phyloP scores from a whole-genome alignment of 345 rosid species.

The Turritis glabra region DNA sequence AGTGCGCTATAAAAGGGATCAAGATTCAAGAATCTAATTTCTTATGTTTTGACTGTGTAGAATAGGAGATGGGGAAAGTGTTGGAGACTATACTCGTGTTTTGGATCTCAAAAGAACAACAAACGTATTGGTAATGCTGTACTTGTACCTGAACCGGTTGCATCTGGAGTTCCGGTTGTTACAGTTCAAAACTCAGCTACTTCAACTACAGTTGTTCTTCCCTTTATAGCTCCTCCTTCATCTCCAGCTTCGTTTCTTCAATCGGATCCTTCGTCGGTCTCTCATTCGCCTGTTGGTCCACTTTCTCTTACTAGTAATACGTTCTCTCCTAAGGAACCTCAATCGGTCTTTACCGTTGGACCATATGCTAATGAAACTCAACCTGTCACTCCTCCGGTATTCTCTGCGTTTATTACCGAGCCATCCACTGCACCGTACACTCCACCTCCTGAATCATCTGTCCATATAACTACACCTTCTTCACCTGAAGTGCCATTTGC shows the following conservation, averaged over 20 bases:
- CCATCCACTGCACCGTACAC: conserved; percentile 94
- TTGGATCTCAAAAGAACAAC: conserved; percentile 68
- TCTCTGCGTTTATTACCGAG: conserved; percentile 87
- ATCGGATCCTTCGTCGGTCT: conserved; percentile 78
- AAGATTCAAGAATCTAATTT: conserved; percentile 10
- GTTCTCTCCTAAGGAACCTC: conserved; percentile 66
- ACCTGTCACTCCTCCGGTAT: conserved; percentile 88
- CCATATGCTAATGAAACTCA: conserved; percentile 98
- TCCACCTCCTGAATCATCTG: conserved; percentile 88
- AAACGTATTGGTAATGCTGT: conserved; percentile 87
- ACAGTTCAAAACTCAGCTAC: conserved; percentile 45
- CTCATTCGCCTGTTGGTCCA: conserved; percentile 73
- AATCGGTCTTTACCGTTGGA: conserved; percentile 74
- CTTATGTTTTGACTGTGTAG: conserved; percentile 42
- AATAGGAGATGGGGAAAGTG: conserved; percentile 89
- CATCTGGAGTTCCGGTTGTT: conserved; percentile 44
- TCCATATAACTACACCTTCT: conserved; percentile 80
- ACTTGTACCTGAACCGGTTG: conserved; percentile 64
- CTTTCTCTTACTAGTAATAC: conserved; percentile 57
- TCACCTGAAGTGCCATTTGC: conserved; percentile 98
- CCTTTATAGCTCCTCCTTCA: conserved; percentile 93
- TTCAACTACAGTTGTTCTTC: conserved; percentile 53
- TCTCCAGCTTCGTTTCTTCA: conserved; percentile 91
- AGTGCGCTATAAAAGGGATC: conserved; percentile 1
- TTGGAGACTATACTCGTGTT: conserved; percentile 77